phyloP scores from a whole-genome alignment of 371 early-diverging fungal genomes.

The Apophysomyces variabilis region DNA sequence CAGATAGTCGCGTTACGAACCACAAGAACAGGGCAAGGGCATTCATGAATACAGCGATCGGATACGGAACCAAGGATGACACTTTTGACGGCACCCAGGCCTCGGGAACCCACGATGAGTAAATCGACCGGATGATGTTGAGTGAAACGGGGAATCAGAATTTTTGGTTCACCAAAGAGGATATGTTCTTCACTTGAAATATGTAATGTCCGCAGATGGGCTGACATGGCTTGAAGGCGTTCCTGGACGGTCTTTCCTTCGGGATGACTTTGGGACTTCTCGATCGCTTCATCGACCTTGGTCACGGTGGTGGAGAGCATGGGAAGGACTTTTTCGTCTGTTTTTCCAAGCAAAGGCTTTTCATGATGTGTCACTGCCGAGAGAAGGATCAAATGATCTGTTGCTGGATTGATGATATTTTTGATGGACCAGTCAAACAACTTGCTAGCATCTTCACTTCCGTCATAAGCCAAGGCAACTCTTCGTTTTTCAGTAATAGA shows the following conservation, averaged over 20 bases:
- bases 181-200: constrained; percentile 54
- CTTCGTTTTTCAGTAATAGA: constrained; percentile 55
- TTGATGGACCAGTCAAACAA: constrained; percentile 53
- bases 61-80: constrained; percentile 58
- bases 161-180: constrained; percentile 51
- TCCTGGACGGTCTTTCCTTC: constrained; percentile 34
- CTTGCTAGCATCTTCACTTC: constrained; percentile 52
- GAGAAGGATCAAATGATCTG: constrained; percentile 48
- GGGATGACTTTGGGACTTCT: constrained; percentile 30
- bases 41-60: constrained; percentile 49
- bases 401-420: constrained; percentile 47
- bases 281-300: constrained; percentile 35
- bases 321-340: constrained; percentile 24
- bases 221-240: constrained; percentile 39
- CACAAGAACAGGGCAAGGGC: constrained; percentile 56
- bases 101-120: constrained; percentile 54
- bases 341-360: not conserved
- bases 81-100: constrained; percentile 52
- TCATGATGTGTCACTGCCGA: constrained; percentile 38
- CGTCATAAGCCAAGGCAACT: constrained; percentile 56
- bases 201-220: constrained; percentile 27
- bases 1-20: constrained; percentile 52
- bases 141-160: constrained; percentile 46
- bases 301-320: constrained; percentile 44
- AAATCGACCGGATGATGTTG: constrained; percentile 48